Evolutionary conservation across 345 rosid genomes (phyloP).

Genomic region (Eucalyptus regnans): DNA sequence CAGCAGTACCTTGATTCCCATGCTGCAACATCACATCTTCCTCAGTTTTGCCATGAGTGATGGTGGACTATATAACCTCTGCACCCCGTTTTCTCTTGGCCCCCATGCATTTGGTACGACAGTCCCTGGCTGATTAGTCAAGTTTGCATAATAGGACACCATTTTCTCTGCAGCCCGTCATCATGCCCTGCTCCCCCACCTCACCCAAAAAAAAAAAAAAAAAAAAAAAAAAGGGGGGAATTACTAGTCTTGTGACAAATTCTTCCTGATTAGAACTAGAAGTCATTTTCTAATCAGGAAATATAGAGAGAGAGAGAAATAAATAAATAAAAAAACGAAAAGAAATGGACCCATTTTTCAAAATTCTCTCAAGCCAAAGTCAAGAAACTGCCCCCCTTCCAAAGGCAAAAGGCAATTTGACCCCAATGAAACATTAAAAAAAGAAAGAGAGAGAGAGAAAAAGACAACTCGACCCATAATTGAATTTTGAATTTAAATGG

Average conservation of each 20-base stretch:
- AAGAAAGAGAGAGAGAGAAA: not conserved
- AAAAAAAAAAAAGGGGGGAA: no score
- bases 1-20: not conserved
- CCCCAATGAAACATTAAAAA: not conserved
- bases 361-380: not conserved
- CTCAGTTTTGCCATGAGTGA: not conserved
- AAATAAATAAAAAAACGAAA: not conserved
- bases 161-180: not conserved
- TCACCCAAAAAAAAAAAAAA: not conserved
- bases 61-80: not conserved
- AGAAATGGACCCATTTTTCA: not conserved
- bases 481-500: not conserved
- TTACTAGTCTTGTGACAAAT: not conserved
- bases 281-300: not conserved
- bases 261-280: not conserved
- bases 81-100: not conserved
- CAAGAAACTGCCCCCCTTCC: not conserved
- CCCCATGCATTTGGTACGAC: not conserved
- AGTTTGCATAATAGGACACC: not conserved
- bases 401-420: not conserved
- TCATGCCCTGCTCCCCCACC: not conserved
- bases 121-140: not conserved
- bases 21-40: not conserved
- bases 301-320: not conserved
- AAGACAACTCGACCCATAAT: not conserved